A percentile compares a stretch with the other conserved stretches of the same genome.
These are phyloP conservation scores for Abrus pulchellus DNA, from an alignment of 306 rosid genomes.

Conservation along the genomic window DNA sequence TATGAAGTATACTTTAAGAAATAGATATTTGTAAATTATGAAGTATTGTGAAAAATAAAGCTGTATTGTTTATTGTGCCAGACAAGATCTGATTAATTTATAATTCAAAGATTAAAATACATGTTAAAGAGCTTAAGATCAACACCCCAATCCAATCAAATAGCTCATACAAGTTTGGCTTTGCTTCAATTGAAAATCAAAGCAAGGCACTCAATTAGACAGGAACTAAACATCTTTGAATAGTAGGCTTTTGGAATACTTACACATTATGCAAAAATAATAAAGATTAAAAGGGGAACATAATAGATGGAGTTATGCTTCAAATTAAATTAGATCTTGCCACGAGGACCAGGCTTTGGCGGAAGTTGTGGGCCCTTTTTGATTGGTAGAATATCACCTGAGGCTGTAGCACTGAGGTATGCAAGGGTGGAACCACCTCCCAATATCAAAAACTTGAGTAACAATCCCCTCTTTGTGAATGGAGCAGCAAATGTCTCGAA, in stretches of 20 bases:
- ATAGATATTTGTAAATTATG: neutral
- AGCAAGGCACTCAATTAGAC: slow-evolving; percentile 50
- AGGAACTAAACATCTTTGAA: slow-evolving; percentile 52
- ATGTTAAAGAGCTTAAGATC: neutral
- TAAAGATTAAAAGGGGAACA: slow-evolving; percentile 1
- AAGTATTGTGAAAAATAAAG: neutral
- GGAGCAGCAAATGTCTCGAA: slow-evolving; percentile 99
- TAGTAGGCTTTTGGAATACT: slow-evolving; percentile 54
- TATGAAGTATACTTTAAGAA: neutral
- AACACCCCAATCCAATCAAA: slow-evolving; percentile 35
- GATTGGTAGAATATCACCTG: slow-evolving; percentile 87
- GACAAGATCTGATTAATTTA: neutral
- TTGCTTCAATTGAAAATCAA: slow-evolving; percentile 37
- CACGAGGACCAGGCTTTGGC: slow-evolving; percentile 93
- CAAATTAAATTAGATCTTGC: slow-evolving; percentile 72
- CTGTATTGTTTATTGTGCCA: neutral
- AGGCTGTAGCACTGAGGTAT: slow-evolving; percentile 82
- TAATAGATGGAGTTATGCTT: slow-evolving; percentile 20
- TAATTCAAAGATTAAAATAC: neutral
- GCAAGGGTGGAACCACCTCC: slow-evolving; percentile 95
- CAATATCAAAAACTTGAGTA: slow-evolving; percentile 90
- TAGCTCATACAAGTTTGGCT: slow-evolving; percentile 9
- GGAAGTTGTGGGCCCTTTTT: slow-evolving; percentile 99
- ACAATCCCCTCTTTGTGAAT: slow-evolving; percentile 94
- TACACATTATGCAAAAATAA: slow-evolving; percentile 58